Evolutionary conservation across 768 basidiomycete species (phyloP).

Genomic region (Candolleomyces aberdarensis): DNA sequence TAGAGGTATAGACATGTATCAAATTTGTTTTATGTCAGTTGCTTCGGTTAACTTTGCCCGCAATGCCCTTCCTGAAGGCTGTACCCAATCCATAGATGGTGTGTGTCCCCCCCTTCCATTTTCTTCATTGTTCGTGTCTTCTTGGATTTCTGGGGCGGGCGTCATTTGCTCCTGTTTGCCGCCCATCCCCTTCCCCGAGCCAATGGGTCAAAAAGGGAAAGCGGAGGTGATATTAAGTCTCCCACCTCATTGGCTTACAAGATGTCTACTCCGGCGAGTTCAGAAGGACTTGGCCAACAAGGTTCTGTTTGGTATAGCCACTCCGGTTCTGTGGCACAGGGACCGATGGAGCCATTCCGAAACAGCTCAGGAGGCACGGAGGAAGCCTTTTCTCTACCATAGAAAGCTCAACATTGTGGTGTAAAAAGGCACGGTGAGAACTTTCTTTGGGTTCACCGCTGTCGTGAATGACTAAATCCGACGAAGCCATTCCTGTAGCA

Average conservation of each 20-base stretch:
- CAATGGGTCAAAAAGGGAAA: conserved; percentile 2
- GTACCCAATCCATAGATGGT: not conserved
- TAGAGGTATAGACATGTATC: conserved; percentile 3
- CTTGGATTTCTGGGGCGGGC: not conserved
- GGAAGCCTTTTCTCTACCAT: not conserved
- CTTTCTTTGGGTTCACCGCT: not conserved
- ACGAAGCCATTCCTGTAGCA: not conserved
- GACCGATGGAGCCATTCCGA: not conserved
- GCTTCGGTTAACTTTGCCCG: not conserved
- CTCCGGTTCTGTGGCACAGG: not conserved
- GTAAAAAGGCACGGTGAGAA: not conserved
- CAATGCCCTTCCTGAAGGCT: not conserved
- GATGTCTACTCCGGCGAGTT: not conserved
- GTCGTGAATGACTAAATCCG: not conserved
- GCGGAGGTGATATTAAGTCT: not conserved
- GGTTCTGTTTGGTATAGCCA: not conserved
- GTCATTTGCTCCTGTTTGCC: not conserved
- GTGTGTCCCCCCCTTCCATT: not conserved
- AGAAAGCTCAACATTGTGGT: not conserved
- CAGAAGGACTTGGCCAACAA: not conserved
- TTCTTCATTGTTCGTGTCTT: not conserved
- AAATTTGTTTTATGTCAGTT: not conserved
- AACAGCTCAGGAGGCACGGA: not conserved
- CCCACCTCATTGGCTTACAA: not conserved
- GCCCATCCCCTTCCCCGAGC: conserved; percentile 7